Evolutionary conservation across 148 eudicot genomes (phyloP), one percentile per base, ranked within the genome.

Genomic region (Camellia lanceoleosa): DNA sequence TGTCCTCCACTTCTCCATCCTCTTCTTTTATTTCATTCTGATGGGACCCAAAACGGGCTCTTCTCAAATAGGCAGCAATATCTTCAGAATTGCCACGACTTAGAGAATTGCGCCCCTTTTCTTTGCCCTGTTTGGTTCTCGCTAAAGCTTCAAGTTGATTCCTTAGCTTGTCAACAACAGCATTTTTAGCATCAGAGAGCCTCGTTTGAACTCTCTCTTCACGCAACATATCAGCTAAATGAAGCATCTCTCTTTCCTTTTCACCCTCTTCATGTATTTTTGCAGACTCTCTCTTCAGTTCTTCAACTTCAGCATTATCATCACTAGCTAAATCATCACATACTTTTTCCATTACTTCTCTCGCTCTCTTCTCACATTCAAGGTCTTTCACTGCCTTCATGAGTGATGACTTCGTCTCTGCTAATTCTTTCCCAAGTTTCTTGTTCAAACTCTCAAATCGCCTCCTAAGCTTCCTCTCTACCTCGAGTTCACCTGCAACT

Each of bases 391-490:
- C 83, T 23, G 81, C 91, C 81, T 91, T 89, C 44, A 84, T 52
- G 23, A 92, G 85, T 5, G 89, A 85, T 23, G 82, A 77, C 78
- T 91, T 96, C 52, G 90, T 90, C 42, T 92, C 97, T 14, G 91
- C 87, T 55, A 96, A 83, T 83, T 93, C 98, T 65, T 84, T 87
- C 51, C 98, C 99, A 14, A 96, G 90, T 78, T 89, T 93, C 82
- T 92, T 93, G 86, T 93, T 96, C 83, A 94, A 81, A 82, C 97
- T 88, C 90, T 94, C 97, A 69, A 83, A 77, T 68, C 91, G 87
- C 67, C 90, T 79, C 79, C 98, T 90, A 19, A 93, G 85, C 85
- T 91, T 96, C 76, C 86, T 84, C 84, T 95, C 98, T n/a, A 79
- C 86, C 79, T 93, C 97, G 15, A 95, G 91, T 81, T 95, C 96